phyloP scores from a whole-genome alignment of 768 basidiomycete genomes.

The Termitomyces sp. region DNA sequence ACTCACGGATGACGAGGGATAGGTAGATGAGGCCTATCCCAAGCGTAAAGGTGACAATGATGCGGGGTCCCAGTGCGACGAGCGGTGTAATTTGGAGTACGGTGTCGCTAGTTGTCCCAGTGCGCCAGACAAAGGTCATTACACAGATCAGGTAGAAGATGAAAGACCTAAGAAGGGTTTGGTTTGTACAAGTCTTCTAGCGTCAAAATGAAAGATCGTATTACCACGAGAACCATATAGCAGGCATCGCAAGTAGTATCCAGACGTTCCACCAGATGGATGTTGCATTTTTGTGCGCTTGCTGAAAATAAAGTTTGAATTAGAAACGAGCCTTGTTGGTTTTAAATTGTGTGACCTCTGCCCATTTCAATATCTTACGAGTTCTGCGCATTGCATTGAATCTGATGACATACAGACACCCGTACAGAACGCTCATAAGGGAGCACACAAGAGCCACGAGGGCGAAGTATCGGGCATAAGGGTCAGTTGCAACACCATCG shows the following conservation, averaged over 20 bases:
- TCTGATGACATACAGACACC: no score
- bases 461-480: no score
- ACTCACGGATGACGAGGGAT: not conserved
- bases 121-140: conserved; percentile 69
- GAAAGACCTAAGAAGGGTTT: conserved; percentile 53
- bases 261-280: conserved; percentile 52
- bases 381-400: no score
- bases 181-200: not conserved
- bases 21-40: not conserved
- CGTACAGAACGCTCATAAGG: no score
- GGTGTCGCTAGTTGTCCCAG: conserved; percentile 41
- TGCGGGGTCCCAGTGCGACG: conserved; percentile 48
- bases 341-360: no score
- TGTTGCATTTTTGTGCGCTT: conserved; percentile 39
- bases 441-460: no score
- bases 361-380: no score
- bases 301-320: conserved; percentile 28
- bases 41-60: conserved; percentile 41
- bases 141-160: conserved; percentile 60
- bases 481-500: no score
- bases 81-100: conserved; percentile 30
- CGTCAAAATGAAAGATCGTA: not conserved
- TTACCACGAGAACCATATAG: conserved; percentile 70
- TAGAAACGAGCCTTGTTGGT: not conserved
- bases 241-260: conserved; percentile 61